Percentiles rank a stretch among this genome's conserved stretches.
These are phyloP conservation scores for Penicillium sp. DNA, from an alignment of 2,329 filamentous ascomycete species.

Conservation along the genomic window DNA sequence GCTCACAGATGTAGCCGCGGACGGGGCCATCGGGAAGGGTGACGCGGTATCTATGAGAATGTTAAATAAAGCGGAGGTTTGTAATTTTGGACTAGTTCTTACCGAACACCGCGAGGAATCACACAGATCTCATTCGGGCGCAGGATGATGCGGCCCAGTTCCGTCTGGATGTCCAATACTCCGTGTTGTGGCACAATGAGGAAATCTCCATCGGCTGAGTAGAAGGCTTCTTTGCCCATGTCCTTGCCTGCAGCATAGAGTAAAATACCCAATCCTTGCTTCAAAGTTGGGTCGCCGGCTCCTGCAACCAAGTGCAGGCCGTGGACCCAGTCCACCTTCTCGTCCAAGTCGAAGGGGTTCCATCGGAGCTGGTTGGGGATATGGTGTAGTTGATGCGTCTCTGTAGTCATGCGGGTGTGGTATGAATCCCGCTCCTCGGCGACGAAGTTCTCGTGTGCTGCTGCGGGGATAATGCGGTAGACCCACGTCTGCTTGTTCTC, in stretches of 20 bases:
- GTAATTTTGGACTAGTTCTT: neutral
- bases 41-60: slow-evolving; percentile 60
- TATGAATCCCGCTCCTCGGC: slow-evolving; percentile 48
- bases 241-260: slow-evolving; percentile 76
- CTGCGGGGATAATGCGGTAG: slow-evolving; percentile 68
- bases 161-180: slow-evolving; percentile 72
- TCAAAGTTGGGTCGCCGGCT: slow-evolving; percentile 75
- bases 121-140: slow-evolving; percentile 76
- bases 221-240: slow-evolving; percentile 79
- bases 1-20: slow-evolving; percentile 73
- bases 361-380: slow-evolving; percentile 81
- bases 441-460: slow-evolving; percentile 56
- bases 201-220: slow-evolving; percentile 79
- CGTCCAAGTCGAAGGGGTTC: slow-evolving; percentile 74
- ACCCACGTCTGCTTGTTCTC: slow-evolving; percentile 73
- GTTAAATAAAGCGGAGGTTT: neutral
- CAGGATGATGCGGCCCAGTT: slow-evolving; percentile 73
- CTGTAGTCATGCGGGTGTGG: slow-evolving; percentile 44
- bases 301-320: slow-evolving; percentile 73
- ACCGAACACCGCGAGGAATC: slow-evolving; percentile 70
- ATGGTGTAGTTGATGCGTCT: slow-evolving; percentile 62
- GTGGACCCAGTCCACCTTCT: slow-evolving; percentile 68
- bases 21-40: slow-evolving; percentile 62
- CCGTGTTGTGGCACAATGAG: slow-evolving; percentile 76
- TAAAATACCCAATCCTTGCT: slow-evolving; percentile 76